Base-by-base conservation (phyloP, 2,329 filamentous ascomycete species). In the Penicillium sp. region DNA sequence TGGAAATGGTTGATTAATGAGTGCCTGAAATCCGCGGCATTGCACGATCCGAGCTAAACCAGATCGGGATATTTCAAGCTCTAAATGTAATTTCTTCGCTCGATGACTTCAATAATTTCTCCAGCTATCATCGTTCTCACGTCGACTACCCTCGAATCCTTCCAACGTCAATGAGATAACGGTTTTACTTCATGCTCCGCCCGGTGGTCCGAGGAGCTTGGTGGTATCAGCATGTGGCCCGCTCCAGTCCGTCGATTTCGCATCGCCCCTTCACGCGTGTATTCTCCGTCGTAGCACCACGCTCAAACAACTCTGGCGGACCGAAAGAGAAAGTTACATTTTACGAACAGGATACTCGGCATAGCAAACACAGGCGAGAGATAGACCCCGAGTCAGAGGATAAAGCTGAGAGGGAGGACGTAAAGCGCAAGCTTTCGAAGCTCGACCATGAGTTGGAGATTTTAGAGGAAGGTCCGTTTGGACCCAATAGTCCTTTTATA, bases 401-500 rank as follows among this genome's bases (percentile, higher is more conserved):
- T 19, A 72, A 68, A 17, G 71, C 71, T 35, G 79, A 81, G 51
- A 69, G 71, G 56, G 69, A 76, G 45, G 73, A 75, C 30, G 64
- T 81, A 17, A 71, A 76, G 63, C 61, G 69, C 23, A 73, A 80
- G 66, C 70, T 82, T 51, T 69, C 75, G 17, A 70, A 76, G 63
- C 67, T 82, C 29, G 74, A 80, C 53, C 65, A 71, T 47, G 79
- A 82, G 64, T 66, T 82, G 38, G 71, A 76, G 44, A 66, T 73
- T 11, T 52, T 81, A 58, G 73, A 75, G 62, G 73, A 79, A 62
- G 80, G 78, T 2, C 80, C 79, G 13, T 82, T 79, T 62, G 72
- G 72, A 29, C 77, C 77, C 15, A 75, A 81, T 61, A 78, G 80
- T 63, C 70, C 73, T 19, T 82, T 82, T 49, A 81, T 82, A 63